Percentiles rank a stretch among this genome's conserved stretches.
Evolutionary conservation across 306 rosid species (phyloP).

Genomic region (Trichosanthes truncata): DNA sequence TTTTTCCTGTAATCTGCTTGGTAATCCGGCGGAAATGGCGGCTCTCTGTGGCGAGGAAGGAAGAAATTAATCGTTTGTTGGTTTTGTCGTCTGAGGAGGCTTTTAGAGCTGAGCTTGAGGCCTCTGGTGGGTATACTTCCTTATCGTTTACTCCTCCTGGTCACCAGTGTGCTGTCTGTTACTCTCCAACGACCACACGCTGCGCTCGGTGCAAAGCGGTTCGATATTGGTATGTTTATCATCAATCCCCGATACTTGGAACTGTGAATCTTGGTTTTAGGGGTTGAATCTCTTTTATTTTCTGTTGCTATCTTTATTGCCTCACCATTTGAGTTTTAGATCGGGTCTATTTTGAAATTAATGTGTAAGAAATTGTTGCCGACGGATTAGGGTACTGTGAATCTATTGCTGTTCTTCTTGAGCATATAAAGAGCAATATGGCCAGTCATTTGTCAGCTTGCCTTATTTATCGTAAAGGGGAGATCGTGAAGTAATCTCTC

Average conservation of each 20-base stretch:
- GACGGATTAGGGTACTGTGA: neutral
- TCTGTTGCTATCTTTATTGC: neutral
- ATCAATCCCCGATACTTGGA: too few relatives aligned
- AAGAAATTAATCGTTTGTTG: conserved; percentile 75
- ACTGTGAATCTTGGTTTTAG: neutral
- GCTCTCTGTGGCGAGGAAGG: conserved; percentile 43
- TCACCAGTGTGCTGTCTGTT: conserved; percentile 64
- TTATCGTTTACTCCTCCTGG: neutral
- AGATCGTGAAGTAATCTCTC: neutral
- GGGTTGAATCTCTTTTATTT: neutral
- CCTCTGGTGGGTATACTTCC: conserved; percentile 22
- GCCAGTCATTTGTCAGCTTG: neutral
- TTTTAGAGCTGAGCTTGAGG: conserved; percentile 68
- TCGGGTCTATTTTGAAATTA: neutral
- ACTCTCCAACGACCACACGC: conserved; percentile 57
- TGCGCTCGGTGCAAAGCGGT: conserved; percentile 79
- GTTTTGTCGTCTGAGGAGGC: conserved; percentile 65
- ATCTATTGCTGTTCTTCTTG: neutral
- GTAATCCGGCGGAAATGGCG: conserved; percentile 56
- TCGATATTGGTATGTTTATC: conserved; percentile 65
- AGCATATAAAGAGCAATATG: neutral
- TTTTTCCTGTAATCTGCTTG: conserved; percentile 43
- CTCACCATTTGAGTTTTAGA: neutral
- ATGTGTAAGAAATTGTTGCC: neutral
- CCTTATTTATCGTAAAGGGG: neutral